Conservation (phyloP, 1,139 yeast species). For the Blastobotrys illinoisensis region DNA sequence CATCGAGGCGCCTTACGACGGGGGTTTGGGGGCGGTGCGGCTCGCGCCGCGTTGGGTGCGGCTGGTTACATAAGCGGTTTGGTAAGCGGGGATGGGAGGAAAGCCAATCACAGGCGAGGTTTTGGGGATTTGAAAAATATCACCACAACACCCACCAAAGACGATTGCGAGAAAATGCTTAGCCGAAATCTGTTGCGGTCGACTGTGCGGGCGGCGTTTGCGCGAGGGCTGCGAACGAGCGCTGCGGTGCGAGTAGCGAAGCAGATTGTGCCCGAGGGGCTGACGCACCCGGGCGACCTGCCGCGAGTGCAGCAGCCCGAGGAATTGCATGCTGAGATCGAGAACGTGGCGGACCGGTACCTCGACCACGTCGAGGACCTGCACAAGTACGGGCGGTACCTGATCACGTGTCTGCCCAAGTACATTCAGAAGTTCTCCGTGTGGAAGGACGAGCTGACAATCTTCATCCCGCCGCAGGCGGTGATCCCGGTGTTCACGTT, state of each 20-base stretch:
- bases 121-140: background rate
- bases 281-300: conserved; percentile 27
- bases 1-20: too few relatives aligned
- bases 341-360: conserved; percentile 75
- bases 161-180: background rate
- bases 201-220: background rate
- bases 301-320: conserved; percentile 31
- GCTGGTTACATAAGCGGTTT: too few relatives aligned
- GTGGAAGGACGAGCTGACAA: conserved; percentile 83
- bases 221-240: conserved; percentile 11
- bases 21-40: too few relatives aligned
- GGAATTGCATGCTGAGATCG: conserved; percentile 52
- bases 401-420: conserved; percentile 76
- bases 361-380: conserved; percentile 64
- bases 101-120: background rate
- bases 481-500: conserved; percentile 64
- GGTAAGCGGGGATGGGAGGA: too few relatives aligned
- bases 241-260: conserved; percentile 10
- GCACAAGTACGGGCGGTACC: conserved; percentile 76
- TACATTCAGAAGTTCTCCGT: conserved; percentile 78
- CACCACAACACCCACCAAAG: background rate
- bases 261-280: conserved; percentile 32
- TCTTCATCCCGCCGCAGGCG: conserved; percentile 73
- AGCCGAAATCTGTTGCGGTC: background rate
- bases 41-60: too few relatives aligned